Evolutionary conservation across 768 basidiomycete species (phyloP).

Genomic region (Lentinula edodes): DNA sequence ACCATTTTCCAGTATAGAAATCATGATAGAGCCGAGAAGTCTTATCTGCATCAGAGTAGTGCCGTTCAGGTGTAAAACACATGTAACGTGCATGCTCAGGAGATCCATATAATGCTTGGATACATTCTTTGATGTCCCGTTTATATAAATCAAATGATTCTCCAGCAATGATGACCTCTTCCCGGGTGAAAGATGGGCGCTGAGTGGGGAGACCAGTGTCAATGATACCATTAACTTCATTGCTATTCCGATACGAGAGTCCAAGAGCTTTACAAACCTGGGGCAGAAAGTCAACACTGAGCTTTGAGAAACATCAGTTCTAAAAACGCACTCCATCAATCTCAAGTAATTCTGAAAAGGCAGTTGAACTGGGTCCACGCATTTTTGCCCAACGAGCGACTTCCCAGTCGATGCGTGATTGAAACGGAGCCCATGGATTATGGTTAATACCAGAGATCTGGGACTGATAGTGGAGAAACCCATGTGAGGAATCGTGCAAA

Average conservation of each 20-base stretch:
- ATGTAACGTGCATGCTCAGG: constrained; percentile 22
- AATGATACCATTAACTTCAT: constrained; percentile 25
- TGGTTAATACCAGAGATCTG: not conserved
- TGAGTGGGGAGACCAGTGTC: constrained; percentile 18
- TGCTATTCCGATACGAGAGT: constrained; percentile 25
- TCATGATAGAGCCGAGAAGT: constrained; percentile 31
- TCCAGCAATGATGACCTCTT: constrained; percentile 21
- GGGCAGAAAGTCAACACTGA: not conserved
- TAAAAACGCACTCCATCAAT: constrained; percentile 22
- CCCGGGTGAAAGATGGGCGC: constrained; percentile 19
- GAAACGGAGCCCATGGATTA: constrained; percentile 16
- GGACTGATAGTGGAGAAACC: not conserved
- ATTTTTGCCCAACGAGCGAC: constrained; percentile 24
- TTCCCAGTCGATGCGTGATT: constrained; percentile 6
- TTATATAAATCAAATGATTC: constrained; percentile 25
- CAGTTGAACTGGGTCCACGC: constrained; percentile 13
- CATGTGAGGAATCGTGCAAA: not conserved
- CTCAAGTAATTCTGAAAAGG: constrained; percentile 16
- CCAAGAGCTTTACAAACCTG: constrained; percentile 19
- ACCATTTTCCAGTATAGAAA: constrained; percentile 46
- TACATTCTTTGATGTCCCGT: constrained; percentile 29
- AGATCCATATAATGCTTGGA: constrained; percentile 27
- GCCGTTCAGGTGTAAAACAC: constrained; percentile 29
- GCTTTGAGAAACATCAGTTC: not conserved
- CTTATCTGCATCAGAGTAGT: constrained; percentile 24